These are phyloP conservation scores for Aspergillus calidoustus DNA, from an alignment of 2,329 filamentous ascomycete species.

Conservation along the genomic window DNA sequence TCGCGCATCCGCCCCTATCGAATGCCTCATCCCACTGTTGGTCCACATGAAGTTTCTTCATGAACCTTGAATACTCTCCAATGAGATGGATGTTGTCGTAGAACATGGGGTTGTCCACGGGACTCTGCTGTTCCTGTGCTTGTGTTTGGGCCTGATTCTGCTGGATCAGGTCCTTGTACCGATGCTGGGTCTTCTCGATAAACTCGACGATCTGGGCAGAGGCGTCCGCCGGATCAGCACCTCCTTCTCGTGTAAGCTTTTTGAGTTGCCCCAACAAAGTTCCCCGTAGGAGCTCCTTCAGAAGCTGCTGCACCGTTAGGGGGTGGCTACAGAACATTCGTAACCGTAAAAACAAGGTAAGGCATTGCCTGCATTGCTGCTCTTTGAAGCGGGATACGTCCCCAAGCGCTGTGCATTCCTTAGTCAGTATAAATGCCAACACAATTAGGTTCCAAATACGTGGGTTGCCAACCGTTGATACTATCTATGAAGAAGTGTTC, in stretches of 20 bases:
- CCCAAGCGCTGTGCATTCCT: constrained; percentile 31
- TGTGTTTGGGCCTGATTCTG: neutral
- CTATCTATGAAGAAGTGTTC: constrained; percentile 43
- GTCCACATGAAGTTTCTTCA: constrained; percentile 40
- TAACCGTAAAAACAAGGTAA: constrained; percentile 55
- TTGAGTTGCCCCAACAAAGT: constrained; percentile 53
- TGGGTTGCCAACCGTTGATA: constrained; percentile 27
- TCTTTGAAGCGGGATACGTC: constrained; percentile 13
- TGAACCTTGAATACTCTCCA: constrained; percentile 47
- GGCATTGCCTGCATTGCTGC: constrained; percentile 44
- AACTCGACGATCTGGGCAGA: constrained; percentile 32
- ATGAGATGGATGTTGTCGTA: constrained; percentile 21
- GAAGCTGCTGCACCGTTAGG: constrained; percentile 52
- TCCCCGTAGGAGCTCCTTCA: constrained; percentile 51
- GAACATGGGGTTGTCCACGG: neutral
- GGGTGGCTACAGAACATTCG: constrained; percentile 58
- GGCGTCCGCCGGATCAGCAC: constrained; percentile 15
- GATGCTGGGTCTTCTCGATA: constrained; percentile 22
- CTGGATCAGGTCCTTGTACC: neutral
- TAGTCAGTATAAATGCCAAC: constrained; percentile 24
- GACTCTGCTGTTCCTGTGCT: neutral
- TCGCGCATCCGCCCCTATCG: constrained; percentile 44
- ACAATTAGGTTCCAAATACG: neutral
- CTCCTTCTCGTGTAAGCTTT: constrained; percentile 30
- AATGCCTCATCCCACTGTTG: constrained; percentile 41